Conservation (phyloP, 2,329 filamentous ascomycete genomes). For the Penicillium sumatraense region DNA sequence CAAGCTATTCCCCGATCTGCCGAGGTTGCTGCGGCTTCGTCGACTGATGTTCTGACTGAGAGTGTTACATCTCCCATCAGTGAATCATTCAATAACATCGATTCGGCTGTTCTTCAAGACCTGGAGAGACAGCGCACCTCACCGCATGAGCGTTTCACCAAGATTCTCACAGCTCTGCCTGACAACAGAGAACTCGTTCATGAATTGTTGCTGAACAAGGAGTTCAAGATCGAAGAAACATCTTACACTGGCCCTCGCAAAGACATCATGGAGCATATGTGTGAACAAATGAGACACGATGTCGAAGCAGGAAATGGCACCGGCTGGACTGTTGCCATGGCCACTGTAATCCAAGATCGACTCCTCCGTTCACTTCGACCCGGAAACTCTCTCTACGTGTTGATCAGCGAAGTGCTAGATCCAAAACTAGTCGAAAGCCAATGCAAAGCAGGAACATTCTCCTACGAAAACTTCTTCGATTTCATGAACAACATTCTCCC, state of each 20-base stretch:
- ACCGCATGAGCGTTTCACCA: slow-evolving; percentile 50
- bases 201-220: slow-evolving; percentile 67
- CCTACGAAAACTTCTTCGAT: slow-evolving; percentile 66
- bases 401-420: slow-evolving; percentile 66
- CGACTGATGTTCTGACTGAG: slow-evolving; percentile 40
- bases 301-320: slow-evolving; percentile 60
- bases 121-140: slow-evolving; percentile 40
- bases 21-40: slow-evolving; percentile 36
- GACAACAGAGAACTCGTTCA: slow-evolving; percentile 66
- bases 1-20: slow-evolving; percentile 63
- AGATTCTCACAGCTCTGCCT: slow-evolving; percentile 64
- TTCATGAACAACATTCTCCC: slow-evolving; percentile 67
- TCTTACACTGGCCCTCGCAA: slow-evolving; percentile 57
- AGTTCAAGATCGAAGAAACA: slow-evolving; percentile 62
- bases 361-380: slow-evolving; percentile 63
- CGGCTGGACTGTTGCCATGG: slow-evolving; percentile 68
- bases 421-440: slow-evolving; percentile 62
- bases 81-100: slow-evolving; percentile 45
- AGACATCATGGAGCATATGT: slow-evolving; percentile 63
- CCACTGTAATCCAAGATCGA: slow-evolving; percentile 67
- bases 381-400: slow-evolving; percentile 64
- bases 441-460: slow-evolving; percentile 64
- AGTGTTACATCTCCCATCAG: slow-evolving; percentile 45
- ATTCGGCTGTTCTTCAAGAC: slow-evolving; percentile 38
- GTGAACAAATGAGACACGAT: slow-evolving; percentile 61